Evolutionary conservation across 176 grass and related monocot species (phyloP).

Genomic region (Oryza longistaminata): DNA sequence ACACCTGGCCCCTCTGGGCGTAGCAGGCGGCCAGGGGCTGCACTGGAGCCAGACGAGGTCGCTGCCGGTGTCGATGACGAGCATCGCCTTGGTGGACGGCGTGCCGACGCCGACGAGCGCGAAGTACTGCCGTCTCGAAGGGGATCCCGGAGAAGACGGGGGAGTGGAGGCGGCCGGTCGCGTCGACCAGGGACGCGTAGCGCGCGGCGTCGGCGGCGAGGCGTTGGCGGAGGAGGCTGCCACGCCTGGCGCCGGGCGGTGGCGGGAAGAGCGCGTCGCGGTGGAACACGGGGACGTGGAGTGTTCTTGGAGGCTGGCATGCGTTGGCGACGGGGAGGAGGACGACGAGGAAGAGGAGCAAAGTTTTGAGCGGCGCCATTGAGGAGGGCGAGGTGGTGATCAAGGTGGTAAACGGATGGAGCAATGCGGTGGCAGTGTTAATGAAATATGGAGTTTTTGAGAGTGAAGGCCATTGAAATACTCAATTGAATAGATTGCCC

Average conservation of each 20-base stretch:
- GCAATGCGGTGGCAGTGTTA: neutral
- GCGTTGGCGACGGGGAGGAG: neutral
- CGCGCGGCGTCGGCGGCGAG: slow-evolving; percentile 33
- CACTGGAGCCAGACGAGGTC: slow-evolving; percentile 83
- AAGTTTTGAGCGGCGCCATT: slow-evolving; percentile 35
- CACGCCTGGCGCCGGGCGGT: slow-evolving; percentile 15
- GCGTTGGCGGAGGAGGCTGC: slow-evolving; percentile 33
- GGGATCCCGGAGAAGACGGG: slow-evolving; percentile 54
- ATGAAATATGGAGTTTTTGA: neutral
- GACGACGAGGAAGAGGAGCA: slow-evolving; percentile 4
- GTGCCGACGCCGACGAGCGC: slow-evolving; percentile 61
- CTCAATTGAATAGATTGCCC: neutral
- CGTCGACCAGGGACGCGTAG: slow-evolving; percentile 10
- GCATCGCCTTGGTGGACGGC: slow-evolving; percentile 45
- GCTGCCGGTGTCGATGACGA: slow-evolving; percentile 89
- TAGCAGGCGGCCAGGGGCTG: slow-evolving; percentile 85
- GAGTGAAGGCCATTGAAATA: neutral
- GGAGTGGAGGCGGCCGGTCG: slow-evolving; percentile 31
- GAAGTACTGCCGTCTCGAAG: slow-evolving; percentile 73
- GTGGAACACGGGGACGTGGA: slow-evolving; percentile 59
- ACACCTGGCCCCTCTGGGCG: slow-evolving; percentile 56
- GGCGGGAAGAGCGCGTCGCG: slow-evolving; percentile 42
- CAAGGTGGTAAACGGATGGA: neutral
- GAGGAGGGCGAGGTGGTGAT: neutral
- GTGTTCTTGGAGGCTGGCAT: slow-evolving; percentile 22